These are phyloP conservation scores for Juglanconis sp. DNA, from an alignment of 2,329 filamentous ascomycete genomes.

Conservation along the genomic window DNA sequence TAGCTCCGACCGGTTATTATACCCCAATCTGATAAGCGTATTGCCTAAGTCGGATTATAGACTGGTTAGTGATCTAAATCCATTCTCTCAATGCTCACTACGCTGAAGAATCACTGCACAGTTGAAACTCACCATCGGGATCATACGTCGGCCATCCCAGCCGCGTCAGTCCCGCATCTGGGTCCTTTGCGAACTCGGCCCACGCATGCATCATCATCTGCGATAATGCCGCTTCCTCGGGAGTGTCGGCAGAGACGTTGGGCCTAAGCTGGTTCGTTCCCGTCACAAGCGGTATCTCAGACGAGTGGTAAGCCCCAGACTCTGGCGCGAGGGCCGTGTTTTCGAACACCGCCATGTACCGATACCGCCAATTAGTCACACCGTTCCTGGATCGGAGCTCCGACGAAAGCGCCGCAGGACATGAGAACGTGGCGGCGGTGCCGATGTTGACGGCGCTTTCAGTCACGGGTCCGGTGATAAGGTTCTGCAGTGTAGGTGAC, in stretches of 20 bases:
- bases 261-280: not conserved
- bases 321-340: not conserved
- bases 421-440: not conserved
- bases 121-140: too few species aligned
- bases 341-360: not conserved
- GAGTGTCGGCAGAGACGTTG: not conserved
- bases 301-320: not conserved
- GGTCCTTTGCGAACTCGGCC: slow-evolving; percentile 10
- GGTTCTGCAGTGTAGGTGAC: not conserved
- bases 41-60: too few species aligned
- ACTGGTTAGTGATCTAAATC: too few species aligned
- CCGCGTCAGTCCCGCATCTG: not conserved
- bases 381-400: not conserved
- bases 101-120: too few species aligned
- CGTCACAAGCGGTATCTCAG: slow-evolving; percentile 1
- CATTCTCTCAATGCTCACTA: too few species aligned
- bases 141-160: slow-evolving; percentile 5
- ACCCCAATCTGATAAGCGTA: too few species aligned
- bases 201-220: slow-evolving; percentile 2
- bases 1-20: too few species aligned
- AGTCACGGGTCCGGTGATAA: not conserved
- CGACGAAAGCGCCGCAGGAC: not conserved
- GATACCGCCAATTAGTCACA: slow-evolving; percentile 2
- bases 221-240: not conserved
- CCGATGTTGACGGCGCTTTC: not conserved